Percentiles rank a stretch among this genome's conserved stretches.
These are phyloP conservation scores for Neoboletus subvelutipes DNA, from an alignment of 768 basidiomycete genomes.

Conservation along the genomic window DNA sequence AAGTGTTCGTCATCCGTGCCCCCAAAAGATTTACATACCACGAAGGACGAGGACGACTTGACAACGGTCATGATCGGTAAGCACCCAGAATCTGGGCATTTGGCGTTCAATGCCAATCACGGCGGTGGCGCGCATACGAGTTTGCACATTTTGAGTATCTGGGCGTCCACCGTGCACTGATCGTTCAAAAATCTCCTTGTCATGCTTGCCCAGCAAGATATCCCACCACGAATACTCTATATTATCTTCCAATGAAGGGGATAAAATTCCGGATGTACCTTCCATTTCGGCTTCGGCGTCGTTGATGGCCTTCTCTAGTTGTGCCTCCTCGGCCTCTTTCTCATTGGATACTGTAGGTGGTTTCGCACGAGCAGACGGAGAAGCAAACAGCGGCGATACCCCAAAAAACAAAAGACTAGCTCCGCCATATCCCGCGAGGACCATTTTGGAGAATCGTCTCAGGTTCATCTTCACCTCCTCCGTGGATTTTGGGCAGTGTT, in stretches of 20 bases:
- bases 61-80: constrained; percentile 72
- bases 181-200: constrained; percentile 77
- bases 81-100: constrained; percentile 85
- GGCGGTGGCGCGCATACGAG: constrained; percentile 54
- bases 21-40: constrained; percentile 38
- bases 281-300: constrained; percentile 68
- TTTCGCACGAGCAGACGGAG: constrained; percentile 25
- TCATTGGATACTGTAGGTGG: constrained; percentile 35
- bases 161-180: constrained; percentile 39
- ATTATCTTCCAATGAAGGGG: constrained; percentile 23
- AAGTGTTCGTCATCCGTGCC: not conserved
- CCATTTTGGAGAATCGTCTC: constrained; percentile 80
- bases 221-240: constrained; percentile 79
- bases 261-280: constrained; percentile 32
- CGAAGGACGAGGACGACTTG: constrained; percentile 77
- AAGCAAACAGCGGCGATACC: constrained; percentile 40
- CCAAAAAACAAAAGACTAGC: constrained; percentile 82
- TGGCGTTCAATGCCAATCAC: constrained; percentile 64
- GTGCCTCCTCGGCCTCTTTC: constrained; percentile 56
- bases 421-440: constrained; percentile 82
- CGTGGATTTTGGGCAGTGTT: constrained; percentile 32
- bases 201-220: constrained; percentile 74
- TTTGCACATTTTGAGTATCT: constrained; percentile 24
- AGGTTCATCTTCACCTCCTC: constrained; percentile 65
- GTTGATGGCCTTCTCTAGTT: constrained; percentile 63